Conservation (phyloP, 2,329 filamentous ascomycete genomes). For the Penicillium italicum region DNA sequence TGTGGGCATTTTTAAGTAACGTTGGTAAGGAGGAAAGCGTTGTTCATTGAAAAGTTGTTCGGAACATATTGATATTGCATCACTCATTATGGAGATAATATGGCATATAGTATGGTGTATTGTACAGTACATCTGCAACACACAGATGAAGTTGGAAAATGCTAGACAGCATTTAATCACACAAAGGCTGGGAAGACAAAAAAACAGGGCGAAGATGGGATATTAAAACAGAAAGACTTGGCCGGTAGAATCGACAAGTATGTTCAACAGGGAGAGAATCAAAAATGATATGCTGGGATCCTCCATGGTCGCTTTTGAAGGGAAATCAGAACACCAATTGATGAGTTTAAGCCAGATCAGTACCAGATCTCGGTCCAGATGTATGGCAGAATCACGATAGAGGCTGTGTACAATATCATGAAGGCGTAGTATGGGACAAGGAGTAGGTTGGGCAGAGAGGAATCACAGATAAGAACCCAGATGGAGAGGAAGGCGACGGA, state of each 20-base stretch:
- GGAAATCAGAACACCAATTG: neutral
- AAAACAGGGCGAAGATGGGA: neutral
- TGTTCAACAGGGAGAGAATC: constrained; percentile 8
- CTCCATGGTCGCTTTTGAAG: neutral
- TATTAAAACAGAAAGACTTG: constrained; percentile 13
- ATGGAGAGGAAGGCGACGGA: constrained; percentile 84
- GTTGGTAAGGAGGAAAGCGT: neutral
- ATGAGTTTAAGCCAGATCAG: constrained; percentile 18
- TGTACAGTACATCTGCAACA: neutral
- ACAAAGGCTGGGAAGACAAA: constrained; percentile 2
- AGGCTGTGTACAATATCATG: constrained; percentile 74
- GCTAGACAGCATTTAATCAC: constrained; percentile 4
- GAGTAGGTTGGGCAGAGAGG: constrained; percentile 57
- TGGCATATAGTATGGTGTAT: constrained; percentile 10
- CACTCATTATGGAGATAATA: constrained; percentile 5
- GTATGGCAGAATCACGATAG: constrained; percentile 77
- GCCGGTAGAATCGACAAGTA: neutral
- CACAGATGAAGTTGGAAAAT: neutral
- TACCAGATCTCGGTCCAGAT: constrained; percentile 64
- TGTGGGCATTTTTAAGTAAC: neutral
- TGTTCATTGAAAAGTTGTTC: neutral
- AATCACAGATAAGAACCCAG: constrained; percentile 60
- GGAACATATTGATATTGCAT: constrained; percentile 12
- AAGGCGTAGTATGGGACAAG: constrained; percentile 62
- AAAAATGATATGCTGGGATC: neutral